phyloP scores from a whole-genome alignment of 208 protist species.

The Angomonas deanei region DNA sequence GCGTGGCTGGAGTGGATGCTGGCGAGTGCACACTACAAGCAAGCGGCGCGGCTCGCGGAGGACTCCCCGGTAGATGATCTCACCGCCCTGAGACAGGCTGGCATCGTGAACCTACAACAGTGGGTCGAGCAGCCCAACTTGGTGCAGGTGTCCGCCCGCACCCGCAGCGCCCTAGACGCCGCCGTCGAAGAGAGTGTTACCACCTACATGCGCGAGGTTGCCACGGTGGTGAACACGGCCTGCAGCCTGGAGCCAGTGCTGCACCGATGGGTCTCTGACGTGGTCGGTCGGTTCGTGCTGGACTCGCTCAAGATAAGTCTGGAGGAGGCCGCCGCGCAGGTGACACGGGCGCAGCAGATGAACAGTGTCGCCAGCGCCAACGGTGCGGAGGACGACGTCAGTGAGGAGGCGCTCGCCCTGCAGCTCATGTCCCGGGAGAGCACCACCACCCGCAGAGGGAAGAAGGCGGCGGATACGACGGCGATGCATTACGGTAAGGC shows the following conservation, averaged over 20 bases:
- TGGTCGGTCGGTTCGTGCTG: conserved; percentile 70
- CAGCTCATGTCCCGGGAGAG: conserved; percentile 7
- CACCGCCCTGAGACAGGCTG: conserved; percentile 55
- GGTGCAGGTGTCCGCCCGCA: conserved; percentile 66
- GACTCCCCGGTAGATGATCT: conserved; percentile 62
- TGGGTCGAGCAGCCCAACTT: conserved; percentile 73
- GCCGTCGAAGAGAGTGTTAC: conserved; percentile 69
- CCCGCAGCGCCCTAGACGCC: conserved; percentile 66
- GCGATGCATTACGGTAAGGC: conserved; percentile 23
- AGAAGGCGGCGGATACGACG: conserved; percentile 1
- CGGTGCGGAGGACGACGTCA: not conserved
- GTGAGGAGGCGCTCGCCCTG: conserved; percentile 4
- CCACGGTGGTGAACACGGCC: conserved; percentile 53
- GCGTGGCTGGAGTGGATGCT: conserved; percentile 72
- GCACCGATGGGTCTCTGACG: conserved; percentile 51
- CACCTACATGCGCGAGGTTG: conserved; percentile 63
- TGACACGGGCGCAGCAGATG: conserved; percentile 21
- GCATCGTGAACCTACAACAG: conserved; percentile 71
- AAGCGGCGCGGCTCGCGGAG: conserved; percentile 50
- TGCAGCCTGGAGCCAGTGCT: conserved; percentile 31
- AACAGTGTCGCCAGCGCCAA: conserved; percentile 7
- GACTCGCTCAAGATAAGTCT: conserved; percentile 56
- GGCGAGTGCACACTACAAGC: conserved; percentile 65
- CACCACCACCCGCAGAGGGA: not conserved
- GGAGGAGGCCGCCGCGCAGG: conserved; percentile 43